Percentiles rank a stretch among this genome's conserved stretches.
phyloP scores from a whole-genome alignment of 192 early-diverging fungal species.

The Dispira parvispora region DNA sequence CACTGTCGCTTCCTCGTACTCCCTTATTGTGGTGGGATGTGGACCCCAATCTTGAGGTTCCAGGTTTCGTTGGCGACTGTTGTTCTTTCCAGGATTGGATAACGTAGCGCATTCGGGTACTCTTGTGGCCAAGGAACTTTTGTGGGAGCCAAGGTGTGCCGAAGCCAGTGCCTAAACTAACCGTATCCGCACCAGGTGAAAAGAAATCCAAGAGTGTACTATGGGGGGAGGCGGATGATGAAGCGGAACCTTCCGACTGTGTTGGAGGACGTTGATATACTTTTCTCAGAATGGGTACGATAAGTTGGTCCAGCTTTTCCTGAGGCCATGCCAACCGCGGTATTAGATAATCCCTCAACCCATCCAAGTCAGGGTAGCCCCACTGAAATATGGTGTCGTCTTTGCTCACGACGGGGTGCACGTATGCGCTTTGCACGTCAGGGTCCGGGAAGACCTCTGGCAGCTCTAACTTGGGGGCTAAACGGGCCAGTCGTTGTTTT shows the following conservation, averaged over 20 bases:
- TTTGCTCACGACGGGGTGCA: conserved; percentile 47
- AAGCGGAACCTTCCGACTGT: background rate
- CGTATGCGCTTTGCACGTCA: conserved; percentile 61
- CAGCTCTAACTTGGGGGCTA: conserved; percentile 43
- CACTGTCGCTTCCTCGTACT: too few species aligned
- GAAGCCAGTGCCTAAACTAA: too few species aligned
- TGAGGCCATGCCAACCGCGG: conserved; percentile 25
- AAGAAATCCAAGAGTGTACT: conserved; percentile 3
- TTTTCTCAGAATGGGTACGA: conserved; percentile 26
- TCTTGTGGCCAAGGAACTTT: conserved; percentile 8
- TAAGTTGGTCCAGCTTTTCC: conserved; percentile 23
- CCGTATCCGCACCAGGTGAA: background rate
- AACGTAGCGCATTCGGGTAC: conserved; percentile 3
- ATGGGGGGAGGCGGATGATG: background rate
- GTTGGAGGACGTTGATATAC: conserved; percentile 9
- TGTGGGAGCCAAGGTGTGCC: too few species aligned
- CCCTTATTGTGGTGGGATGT: too few species aligned
- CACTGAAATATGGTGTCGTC: conserved; percentile 17
- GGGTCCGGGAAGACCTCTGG: conserved; percentile 66
- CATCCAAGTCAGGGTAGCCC: conserved; percentile 27
- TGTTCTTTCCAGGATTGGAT: conserved; percentile 3
- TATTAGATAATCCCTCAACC: conserved; percentile 26
- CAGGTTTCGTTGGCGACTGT: too few species aligned
- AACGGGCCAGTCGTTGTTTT: conserved; percentile 30
- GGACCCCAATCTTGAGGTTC: too few species aligned